phyloP scores from a whole-genome alignment of 2,329 filamentous ascomycete species.

The Trichoderma lentiforme region DNA sequence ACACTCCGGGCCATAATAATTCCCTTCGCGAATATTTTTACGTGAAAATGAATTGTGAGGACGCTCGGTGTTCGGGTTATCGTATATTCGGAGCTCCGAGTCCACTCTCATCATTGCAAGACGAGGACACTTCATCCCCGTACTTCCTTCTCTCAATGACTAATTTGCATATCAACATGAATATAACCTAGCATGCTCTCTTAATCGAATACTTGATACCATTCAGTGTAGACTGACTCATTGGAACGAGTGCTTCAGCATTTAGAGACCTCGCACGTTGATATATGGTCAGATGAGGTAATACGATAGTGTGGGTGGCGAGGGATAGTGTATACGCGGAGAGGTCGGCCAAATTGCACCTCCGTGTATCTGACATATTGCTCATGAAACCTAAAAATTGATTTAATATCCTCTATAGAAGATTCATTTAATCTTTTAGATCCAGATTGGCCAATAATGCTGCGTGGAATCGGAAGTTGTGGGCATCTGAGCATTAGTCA shows the following conservation, averaged over 20 bases:
- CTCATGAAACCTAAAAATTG: no score
- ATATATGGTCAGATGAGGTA: neutral
- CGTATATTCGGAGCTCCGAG: neutral
- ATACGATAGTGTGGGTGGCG: neutral
- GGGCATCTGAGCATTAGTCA: neutral
- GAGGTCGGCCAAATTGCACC: neutral
- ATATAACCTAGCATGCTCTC: neutral
- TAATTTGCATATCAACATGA: neutral
- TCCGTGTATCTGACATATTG: no score
- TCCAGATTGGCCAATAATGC: neutral
- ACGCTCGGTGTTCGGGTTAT: neutral
- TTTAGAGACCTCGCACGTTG: neutral
- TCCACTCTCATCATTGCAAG: neutral
- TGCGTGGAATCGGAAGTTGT: neutral
- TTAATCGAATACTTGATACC: neutral
- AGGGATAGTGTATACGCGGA: neutral
- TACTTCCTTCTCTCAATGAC: neutral
- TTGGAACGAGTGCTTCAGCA: neutral
- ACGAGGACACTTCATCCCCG: neutral
- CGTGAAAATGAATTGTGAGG: neutral
- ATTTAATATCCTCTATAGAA: no score
- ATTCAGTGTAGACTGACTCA: neutral
- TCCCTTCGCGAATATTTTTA: accelerated
- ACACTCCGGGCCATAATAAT: neutral
- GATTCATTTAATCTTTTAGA: no score